Conservation (phyloP, 2,329 filamentous ascomycete species). For the Diaporthe destruens region DNA sequence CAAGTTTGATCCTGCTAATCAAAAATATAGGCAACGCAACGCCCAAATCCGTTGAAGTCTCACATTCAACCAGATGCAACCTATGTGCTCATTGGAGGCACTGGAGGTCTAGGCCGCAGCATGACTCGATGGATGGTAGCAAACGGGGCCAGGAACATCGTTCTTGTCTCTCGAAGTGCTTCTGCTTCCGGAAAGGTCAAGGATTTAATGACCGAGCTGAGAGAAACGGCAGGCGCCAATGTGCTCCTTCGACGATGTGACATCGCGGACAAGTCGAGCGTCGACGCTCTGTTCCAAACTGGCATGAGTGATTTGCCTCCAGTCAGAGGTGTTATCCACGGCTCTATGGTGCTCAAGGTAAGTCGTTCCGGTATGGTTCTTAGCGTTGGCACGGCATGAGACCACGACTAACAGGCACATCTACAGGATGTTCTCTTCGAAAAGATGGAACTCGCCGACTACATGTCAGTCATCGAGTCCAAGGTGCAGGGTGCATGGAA, state of each 20-base stretch:
- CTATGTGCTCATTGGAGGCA: slow-evolving; percentile 48
- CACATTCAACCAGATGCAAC: slow-evolving; percentile 42
- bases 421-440: slow-evolving; percentile 61
- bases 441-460: slow-evolving; percentile 65
- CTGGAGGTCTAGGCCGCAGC: slow-evolving; percentile 47
- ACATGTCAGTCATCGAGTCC: slow-evolving; percentile 52
- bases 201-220: slow-evolving; percentile 37
- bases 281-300: slow-evolving; percentile 56
- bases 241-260: slow-evolving; percentile 45
- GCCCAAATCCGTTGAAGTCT: slow-evolving; percentile 1
- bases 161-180: slow-evolving; percentile 39
- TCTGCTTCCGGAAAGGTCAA: slow-evolving; percentile 27
- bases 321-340: slow-evolving; percentile 52
- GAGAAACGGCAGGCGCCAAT: slow-evolving; percentile 5
- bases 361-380: neutral
- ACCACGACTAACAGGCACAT: neutral
- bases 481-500: slow-evolving; percentile 57
- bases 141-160: slow-evolving; percentile 42
- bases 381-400: no score
- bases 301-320: slow-evolving; percentile 55
- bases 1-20: neutral
- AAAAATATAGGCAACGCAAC: slow-evolving; percentile 34
- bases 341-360: slow-evolving; percentile 54
- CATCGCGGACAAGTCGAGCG: slow-evolving; percentile 51
- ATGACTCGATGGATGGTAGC: slow-evolving; percentile 45